phyloP scores from a whole-genome alignment of 495 filamentous ascomycete species.

The Annulohypoxylon bovei region DNA sequence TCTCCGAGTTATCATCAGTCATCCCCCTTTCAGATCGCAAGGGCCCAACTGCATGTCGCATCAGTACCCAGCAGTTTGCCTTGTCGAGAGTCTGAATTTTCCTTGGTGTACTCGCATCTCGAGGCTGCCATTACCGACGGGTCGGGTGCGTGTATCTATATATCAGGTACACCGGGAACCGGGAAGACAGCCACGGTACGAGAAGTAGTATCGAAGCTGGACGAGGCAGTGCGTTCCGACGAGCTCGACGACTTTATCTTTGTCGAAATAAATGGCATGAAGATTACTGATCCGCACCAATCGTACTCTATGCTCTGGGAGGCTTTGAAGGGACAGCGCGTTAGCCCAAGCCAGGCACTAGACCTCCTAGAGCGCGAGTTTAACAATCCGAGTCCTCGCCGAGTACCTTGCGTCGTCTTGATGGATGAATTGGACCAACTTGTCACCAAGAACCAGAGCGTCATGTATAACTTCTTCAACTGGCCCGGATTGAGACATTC shows the following conservation, averaged over 20 bases:
- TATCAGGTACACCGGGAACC: constrained; percentile 98
- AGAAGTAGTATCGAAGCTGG: constrained; percentile 90
- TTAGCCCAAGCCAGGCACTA: constrained; percentile 90
- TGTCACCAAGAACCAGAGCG: constrained; percentile 95
- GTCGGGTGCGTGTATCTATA: constrained; percentile 95
- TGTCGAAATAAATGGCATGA: constrained; percentile 99
- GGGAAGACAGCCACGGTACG: constrained; percentile 98
- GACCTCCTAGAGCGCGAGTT: constrained; percentile 93
- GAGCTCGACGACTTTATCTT: constrained; percentile 99
- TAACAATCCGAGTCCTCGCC: constrained; percentile 83
- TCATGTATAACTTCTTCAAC: constrained; percentile 99
- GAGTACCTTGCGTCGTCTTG: constrained; percentile 94
- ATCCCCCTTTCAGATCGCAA: constrained; percentile 91
- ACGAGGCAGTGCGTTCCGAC: constrained; percentile 83
- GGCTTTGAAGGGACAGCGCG: constrained; percentile 90
- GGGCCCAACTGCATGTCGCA: constrained; percentile 89
- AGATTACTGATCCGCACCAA: constrained; percentile 97
- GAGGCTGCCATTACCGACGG: constrained; percentile 95
- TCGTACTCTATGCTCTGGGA: constrained; percentile 97
- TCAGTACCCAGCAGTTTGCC: constrained; percentile 88
- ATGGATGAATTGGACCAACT: constrained; percentile 99
- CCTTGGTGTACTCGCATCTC: constrained; percentile 89
- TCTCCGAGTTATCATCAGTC: constrained; percentile 79
- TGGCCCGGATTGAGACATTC: constrained; percentile 96
- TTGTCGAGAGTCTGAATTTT: constrained; percentile 92